These are phyloP conservation scores for Diospyros kaki DNA, from an alignment of 148 eudicot species.

Conservation along the genomic window DNA sequence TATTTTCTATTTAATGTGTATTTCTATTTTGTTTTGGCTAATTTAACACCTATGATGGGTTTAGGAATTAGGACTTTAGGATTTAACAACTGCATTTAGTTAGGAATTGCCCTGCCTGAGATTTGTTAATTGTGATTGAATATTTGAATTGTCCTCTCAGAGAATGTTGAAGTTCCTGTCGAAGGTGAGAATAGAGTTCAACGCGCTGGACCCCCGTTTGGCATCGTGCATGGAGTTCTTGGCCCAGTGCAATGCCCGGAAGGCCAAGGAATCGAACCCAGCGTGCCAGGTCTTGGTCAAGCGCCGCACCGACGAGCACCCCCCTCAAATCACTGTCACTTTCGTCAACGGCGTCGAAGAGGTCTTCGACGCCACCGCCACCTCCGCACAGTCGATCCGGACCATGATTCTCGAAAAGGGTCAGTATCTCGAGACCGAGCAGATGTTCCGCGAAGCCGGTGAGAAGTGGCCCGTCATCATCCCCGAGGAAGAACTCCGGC, in stretches of 20 bases:
- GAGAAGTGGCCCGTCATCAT: slow-evolving; percentile 85
- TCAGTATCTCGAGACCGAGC: slow-evolving; percentile 75
- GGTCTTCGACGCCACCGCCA: slow-evolving; percentile 67
- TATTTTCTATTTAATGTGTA: too few relatives aligned
- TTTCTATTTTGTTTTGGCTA: too few relatives aligned
- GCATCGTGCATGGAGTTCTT: slow-evolving; percentile 76
- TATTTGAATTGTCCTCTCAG: neutral
- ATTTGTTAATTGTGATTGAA: too few relatives aligned
- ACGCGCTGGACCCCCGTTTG: slow-evolving; percentile 75
- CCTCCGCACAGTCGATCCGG: slow-evolving; percentile 72
- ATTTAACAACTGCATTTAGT: too few relatives aligned
- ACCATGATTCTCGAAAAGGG: slow-evolving; percentile 77
- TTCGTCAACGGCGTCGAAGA: slow-evolving; percentile 84
- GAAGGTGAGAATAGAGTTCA: slow-evolving; percentile 81
- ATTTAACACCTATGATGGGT: too few relatives aligned
- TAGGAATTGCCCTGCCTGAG: too few relatives aligned
- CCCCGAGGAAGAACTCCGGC: slow-evolving; percentile 55
- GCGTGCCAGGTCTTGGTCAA: slow-evolving; percentile 62
- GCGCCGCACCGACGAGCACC: slow-evolving; percentile 77
- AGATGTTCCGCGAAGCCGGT: slow-evolving; percentile 91
- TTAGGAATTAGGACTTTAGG: too few relatives aligned
- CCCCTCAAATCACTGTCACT: slow-evolving; percentile 80
- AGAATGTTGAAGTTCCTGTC: slow-evolving; percentile 84
- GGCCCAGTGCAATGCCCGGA: slow-evolving; percentile 79
- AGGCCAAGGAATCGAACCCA: slow-evolving; percentile 83